phyloP scores from a whole-genome alignment of 495 filamentous ascomycete genomes.

The Penicillium cosmopolitanum region DNA sequence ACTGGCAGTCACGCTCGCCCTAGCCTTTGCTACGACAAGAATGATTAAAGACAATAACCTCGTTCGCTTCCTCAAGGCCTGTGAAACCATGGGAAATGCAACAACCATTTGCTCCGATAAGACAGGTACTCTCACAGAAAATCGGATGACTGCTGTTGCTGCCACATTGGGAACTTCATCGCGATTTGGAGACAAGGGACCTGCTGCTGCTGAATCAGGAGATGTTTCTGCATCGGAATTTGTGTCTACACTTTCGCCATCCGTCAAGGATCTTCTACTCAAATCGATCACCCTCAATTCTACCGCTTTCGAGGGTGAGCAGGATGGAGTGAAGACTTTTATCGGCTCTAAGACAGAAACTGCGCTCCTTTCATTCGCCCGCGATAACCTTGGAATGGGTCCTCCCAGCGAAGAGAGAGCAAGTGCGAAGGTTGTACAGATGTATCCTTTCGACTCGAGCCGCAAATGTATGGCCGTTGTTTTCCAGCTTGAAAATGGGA shows the following conservation, averaged over 20 bases:
- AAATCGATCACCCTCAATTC: slow-evolving; percentile 85
- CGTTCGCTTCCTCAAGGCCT: slow-evolving; percentile 86
- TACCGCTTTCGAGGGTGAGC: slow-evolving; percentile 84
- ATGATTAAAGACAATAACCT: slow-evolving; percentile 97
- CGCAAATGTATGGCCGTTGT: slow-evolving; percentile 90
- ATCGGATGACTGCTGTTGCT: slow-evolving; percentile 87
- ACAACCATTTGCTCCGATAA: slow-evolving; percentile 97
- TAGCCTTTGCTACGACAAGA: slow-evolving; percentile 91
- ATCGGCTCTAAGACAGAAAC: slow-evolving; percentile 93
- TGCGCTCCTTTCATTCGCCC: slow-evolving; percentile 74
- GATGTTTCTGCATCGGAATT: slow-evolving; percentile 62
- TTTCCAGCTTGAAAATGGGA: slow-evolving; percentile 65
- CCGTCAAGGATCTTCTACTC: slow-evolving; percentile 65
- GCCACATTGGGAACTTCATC: slow-evolving; percentile 71
- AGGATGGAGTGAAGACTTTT: slow-evolving; percentile 66
- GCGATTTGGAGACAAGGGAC: slow-evolving; percentile 66
- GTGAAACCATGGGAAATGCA: slow-evolving; percentile 99
- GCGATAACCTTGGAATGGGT: slow-evolving; percentile 76
- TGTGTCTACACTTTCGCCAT: slow-evolving; percentile 56
- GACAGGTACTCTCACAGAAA: slow-evolving; percentile 92
- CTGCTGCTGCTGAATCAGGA: slow-evolving; percentile 25
- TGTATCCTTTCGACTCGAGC: slow-evolving; percentile 83
- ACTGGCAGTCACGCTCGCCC: slow-evolving; percentile 87
- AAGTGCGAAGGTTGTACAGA: slow-evolving; percentile 68
- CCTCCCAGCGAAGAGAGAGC: slow-evolving; percentile 70